Percentiles rank a stretch among this genome's conserved stretches.
Conservation (phyloP, 2,329 filamentous ascomycete species). For the Claviceps africana region DNA sequence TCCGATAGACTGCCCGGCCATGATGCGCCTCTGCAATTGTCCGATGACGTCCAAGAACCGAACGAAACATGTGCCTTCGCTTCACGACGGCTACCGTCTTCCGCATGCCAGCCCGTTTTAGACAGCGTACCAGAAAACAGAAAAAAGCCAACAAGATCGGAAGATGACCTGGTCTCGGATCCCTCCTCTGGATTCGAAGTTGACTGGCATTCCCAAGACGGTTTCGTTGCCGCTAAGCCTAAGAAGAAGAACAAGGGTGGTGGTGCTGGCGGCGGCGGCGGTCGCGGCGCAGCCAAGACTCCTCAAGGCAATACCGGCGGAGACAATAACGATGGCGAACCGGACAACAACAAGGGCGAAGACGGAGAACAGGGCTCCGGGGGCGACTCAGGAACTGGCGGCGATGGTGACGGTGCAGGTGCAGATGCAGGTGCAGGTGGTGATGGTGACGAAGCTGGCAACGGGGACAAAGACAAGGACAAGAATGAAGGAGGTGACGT, state of each 20-base stretch:
- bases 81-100: constrained; percentile 4
- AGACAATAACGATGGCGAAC: not conserved
- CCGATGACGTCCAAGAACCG: not conserved
- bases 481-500: constrained; percentile 23
- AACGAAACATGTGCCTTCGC: constrained; percentile 4
- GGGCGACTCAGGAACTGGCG: not conserved
- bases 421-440: constrained; percentile 6
- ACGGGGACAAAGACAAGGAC: constrained; percentile 11
- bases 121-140: not conserved
- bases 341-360: not conserved
- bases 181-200: constrained; percentile 11
- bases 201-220: constrained; percentile 10
- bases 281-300: constrained; percentile 3
- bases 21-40: not conserved
- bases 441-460: constrained; percentile 2
- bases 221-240: constrained; percentile 7
- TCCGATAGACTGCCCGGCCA: not conserved
- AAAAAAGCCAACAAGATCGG: not conserved
- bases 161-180: constrained; percentile 8
- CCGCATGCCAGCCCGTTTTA: not conserved
- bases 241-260: constrained; percentile 11
- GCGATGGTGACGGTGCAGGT: constrained; percentile 1
- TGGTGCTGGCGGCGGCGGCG: not conserved
- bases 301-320: constrained; percentile 5
- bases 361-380: not conserved